These are phyloP conservation scores for Fusarium incarnatum DNA, from an alignment of 2,329 filamentous ascomycete genomes.

Conservation along the genomic window DNA sequence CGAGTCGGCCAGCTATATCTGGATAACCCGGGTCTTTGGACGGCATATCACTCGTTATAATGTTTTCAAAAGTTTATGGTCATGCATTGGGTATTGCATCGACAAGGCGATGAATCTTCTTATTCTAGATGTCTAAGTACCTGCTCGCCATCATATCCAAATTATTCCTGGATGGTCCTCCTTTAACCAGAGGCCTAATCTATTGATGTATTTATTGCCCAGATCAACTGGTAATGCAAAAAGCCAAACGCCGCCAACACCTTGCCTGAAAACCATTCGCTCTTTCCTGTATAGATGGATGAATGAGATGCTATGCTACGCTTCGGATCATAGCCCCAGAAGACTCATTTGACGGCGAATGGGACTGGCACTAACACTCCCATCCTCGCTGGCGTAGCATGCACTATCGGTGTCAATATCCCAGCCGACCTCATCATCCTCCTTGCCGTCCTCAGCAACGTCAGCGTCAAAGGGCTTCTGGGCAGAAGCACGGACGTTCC, in stretches of 20 bases:
- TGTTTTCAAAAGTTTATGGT: neutral
- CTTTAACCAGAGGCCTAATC: slow-evolving; percentile 6
- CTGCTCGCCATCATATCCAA: neutral
- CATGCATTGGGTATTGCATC: slow-evolving; percentile 10
- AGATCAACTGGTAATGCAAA: slow-evolving; percentile 6
- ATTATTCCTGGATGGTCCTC: neutral
- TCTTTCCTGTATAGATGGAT: neutral
- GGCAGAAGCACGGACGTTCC: slow-evolving; percentile 92
- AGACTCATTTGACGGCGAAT: slow-evolving; percentile 80
- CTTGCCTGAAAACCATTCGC: slow-evolving; percentile 26
- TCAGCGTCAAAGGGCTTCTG: slow-evolving; percentile 86
- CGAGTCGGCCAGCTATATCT: neutral
- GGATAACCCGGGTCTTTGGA: neutral
- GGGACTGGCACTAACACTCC: slow-evolving; percentile 74
- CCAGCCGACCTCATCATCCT: slow-evolving; percentile 77
- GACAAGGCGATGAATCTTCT: neutral
- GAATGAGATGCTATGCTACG: neutral
- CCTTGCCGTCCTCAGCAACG: slow-evolving; percentile 50
- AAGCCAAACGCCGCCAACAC: slow-evolving; percentile 40
- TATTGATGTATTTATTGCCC: slow-evolving; percentile 5
- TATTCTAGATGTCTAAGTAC: slow-evolving; percentile 28
- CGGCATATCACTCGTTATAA: neutral
- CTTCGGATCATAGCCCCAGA: slow-evolving; percentile 59
- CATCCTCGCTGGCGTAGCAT: slow-evolving; percentile 78
- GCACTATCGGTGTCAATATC: slow-evolving; percentile 93